These are phyloP conservation scores for Elsinoe perseae DNA, from an alignment of 2,329 filamentous ascomycete species.

Conservation along the genomic window DNA sequence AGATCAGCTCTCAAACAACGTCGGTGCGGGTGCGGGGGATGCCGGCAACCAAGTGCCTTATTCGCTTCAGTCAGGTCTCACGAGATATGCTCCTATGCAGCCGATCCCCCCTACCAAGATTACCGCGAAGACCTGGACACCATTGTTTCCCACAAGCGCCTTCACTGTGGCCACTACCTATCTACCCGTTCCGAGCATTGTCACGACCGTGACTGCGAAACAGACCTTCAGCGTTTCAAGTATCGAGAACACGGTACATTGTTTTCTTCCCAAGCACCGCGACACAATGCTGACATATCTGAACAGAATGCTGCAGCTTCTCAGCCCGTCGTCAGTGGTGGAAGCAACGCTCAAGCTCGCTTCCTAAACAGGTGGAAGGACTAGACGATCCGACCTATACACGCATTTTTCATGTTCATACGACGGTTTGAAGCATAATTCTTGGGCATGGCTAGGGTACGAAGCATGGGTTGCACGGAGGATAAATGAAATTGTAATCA, in stretches of 20 bases:
- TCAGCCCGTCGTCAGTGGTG: slow-evolving; percentile 44
- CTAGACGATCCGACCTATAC: slow-evolving; percentile 26
- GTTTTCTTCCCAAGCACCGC: background rate
- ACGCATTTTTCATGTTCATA: slow-evolving; percentile 10
- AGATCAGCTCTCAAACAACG: slow-evolving; percentile 26
- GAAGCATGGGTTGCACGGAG: background rate
- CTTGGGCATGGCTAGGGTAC: slow-evolving; percentile 7
- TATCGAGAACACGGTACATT: slow-evolving; percentile 53
- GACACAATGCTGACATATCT: background rate
- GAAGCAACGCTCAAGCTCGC: slow-evolving; percentile 34
- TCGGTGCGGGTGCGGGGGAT: slow-evolving; percentile 16
- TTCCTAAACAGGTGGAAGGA: slow-evolving; percentile 55
- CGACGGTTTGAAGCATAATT: slow-evolving; percentile 7
- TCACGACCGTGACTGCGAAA: slow-evolving; percentile 46
- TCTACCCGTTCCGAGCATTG: slow-evolving; percentile 37
- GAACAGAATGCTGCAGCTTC: slow-evolving; percentile 47
- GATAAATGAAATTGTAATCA: slow-evolving; percentile 1
- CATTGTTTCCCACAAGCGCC: slow-evolving; percentile 49
- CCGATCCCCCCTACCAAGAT: slow-evolving; percentile 52
- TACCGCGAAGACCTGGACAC: slow-evolving; percentile 43
- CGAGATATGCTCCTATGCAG: slow-evolving; percentile 56
- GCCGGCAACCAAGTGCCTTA: slow-evolving; percentile 40
- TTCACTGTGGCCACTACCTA: slow-evolving; percentile 46
- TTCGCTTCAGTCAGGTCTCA: slow-evolving; percentile 48
- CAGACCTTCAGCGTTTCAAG: slow-evolving; percentile 46